These are phyloP conservation scores for Musa balbisiana DNA, from an alignment of 202 grass and related monocot species.

Conservation along the genomic window DNA sequence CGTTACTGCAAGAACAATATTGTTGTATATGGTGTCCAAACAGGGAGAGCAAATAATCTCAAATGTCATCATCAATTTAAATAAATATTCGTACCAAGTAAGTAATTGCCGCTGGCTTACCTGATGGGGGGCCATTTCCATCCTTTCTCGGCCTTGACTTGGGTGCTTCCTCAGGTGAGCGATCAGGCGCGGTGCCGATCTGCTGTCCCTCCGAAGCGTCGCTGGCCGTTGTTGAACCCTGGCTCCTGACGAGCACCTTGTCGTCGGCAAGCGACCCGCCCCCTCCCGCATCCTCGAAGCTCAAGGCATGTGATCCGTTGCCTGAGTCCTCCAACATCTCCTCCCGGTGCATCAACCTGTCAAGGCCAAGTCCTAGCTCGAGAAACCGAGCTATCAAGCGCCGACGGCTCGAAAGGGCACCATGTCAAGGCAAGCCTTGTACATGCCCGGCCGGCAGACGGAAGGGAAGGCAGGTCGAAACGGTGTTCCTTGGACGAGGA, in stretches of 20 bases:
- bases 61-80: no score
- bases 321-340: slow-evolving; percentile 10
- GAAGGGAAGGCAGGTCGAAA: no score
- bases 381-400: slow-evolving; percentile 26
- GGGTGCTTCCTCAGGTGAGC: neutral
- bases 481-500: no score
- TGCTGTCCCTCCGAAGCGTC: neutral
- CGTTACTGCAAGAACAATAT: no score
- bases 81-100: neutral
- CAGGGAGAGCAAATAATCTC: no score
- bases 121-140: slow-evolving; percentile 38
- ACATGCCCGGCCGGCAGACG: no score
- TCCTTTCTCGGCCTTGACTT: neutral
- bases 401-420: no score
- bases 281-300: neutral
- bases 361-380: slow-evolving; percentile 35
- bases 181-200: slow-evolving; percentile 15
- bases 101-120: neutral
- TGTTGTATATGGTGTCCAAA: no score
- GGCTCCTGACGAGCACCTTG: slow-evolving; percentile 30
- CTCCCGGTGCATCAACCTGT: slow-evolving; percentile 32
- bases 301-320: slow-evolving; percentile 1
- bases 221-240: slow-evolving; percentile 23
- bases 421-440: no score
- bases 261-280: neutral